Percentiles rank a stretch among this genome's conserved stretches.
These are phyloP conservation scores for Pseudogymnoascus sp. DNA, from an alignment of 2,329 filamentous ascomycete genomes.

Conservation along the genomic window DNA sequence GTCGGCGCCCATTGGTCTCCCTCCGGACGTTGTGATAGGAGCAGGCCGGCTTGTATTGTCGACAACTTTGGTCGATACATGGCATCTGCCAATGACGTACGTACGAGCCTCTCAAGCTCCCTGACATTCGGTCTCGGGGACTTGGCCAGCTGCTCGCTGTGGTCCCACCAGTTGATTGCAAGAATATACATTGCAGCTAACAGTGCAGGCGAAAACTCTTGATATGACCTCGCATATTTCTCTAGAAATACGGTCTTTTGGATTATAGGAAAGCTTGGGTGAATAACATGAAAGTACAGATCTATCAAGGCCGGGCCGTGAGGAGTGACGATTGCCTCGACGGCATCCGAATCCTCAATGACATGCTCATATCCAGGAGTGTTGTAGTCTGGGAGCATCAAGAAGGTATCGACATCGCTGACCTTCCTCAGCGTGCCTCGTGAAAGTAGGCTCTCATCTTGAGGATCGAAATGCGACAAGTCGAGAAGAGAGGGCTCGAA, in stretches of 20 bases:
- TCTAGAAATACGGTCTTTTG: conserved; percentile 74
- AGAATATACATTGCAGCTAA: conserved; percentile 77
- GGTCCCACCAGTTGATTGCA: conserved; percentile 81
- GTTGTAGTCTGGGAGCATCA: conserved; percentile 66
- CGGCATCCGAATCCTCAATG: conserved; percentile 56
- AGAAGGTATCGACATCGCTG: conserved; percentile 68
- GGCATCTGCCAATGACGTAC: conserved; percentile 63
- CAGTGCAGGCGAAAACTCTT: conserved; percentile 66
- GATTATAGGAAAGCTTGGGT: conserved; percentile 73
- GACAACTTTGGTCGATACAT: conserved; percentile 77
- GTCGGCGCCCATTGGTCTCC: conserved; percentile 78
- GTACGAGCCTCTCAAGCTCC: conserved; percentile 64
- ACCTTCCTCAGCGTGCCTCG: conserved; percentile 64
- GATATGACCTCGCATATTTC: conserved; percentile 63
- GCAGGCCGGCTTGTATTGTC: conserved; percentile 66
- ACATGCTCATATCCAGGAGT: conserved; percentile 66
- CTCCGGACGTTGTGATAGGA: conserved; percentile 66
- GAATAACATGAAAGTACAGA: conserved; percentile 72
- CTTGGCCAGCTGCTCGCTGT: conserved; percentile 56
- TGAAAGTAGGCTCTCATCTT: conserved; percentile 69
- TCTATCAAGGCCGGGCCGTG: conserved; percentile 71
- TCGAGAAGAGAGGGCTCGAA: conserved; percentile 79
- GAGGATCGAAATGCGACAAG: conserved; percentile 68
- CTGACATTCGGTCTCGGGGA: conserved; percentile 62
- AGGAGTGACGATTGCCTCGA: conserved; percentile 67